These are phyloP conservation scores for Aspergillus floridensis DNA, from an alignment of 2,329 filamentous ascomycete genomes.

Conservation along the genomic window DNA sequence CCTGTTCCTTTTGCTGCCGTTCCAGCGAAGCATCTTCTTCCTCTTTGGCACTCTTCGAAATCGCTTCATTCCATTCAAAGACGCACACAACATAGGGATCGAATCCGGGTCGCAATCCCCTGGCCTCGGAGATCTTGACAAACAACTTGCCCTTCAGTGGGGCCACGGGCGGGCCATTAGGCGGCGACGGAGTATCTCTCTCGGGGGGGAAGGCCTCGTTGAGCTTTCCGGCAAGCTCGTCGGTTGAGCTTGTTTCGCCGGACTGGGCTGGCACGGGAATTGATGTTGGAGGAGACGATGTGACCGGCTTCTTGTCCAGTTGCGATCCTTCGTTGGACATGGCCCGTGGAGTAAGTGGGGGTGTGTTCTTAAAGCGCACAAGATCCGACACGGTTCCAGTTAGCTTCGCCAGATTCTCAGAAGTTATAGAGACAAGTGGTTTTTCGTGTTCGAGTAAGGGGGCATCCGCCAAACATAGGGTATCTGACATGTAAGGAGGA, in stretches of 20 bases:
- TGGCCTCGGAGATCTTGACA: slow-evolving; percentile 82
- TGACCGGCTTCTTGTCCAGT: slow-evolving; percentile 31
- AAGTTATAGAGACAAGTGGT: slow-evolving; percentile 41
- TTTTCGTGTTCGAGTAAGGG: slow-evolving; percentile 52
- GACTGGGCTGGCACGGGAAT: slow-evolving; percentile 17
- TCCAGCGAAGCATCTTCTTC: slow-evolving; percentile 62
- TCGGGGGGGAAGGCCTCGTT: slow-evolving; percentile 36
- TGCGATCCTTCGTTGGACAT: slow-evolving; percentile 63
- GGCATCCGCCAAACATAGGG: slow-evolving; percentile 43
- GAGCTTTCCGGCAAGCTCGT: slow-evolving; percentile 37
- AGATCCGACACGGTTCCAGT: slow-evolving; percentile 68
- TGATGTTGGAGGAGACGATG: slow-evolving; percentile 23
- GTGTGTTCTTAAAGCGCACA: slow-evolving; percentile 77
- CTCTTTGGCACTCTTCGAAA: slow-evolving; percentile 76
- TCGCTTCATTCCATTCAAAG: slow-evolving; percentile 94
- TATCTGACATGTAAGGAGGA: slow-evolving; percentile 49
- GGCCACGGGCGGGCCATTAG: slow-evolving; percentile 61
- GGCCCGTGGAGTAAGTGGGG: slow-evolving; percentile 83
- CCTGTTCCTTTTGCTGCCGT: slow-evolving; percentile 55
- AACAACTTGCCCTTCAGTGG: slow-evolving; percentile 81
- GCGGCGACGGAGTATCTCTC: slow-evolving; percentile 23
- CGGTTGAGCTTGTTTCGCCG: slow-evolving; percentile 29
- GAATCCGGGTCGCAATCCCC: slow-evolving; percentile 74
- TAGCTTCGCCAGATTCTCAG: slow-evolving; percentile 63
- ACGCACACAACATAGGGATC: slow-evolving; percentile 96